These are phyloP conservation scores for Agarophyton chilense DNA, from an alignment of 23 red algal species.

Conservation along the genomic window DNA sequence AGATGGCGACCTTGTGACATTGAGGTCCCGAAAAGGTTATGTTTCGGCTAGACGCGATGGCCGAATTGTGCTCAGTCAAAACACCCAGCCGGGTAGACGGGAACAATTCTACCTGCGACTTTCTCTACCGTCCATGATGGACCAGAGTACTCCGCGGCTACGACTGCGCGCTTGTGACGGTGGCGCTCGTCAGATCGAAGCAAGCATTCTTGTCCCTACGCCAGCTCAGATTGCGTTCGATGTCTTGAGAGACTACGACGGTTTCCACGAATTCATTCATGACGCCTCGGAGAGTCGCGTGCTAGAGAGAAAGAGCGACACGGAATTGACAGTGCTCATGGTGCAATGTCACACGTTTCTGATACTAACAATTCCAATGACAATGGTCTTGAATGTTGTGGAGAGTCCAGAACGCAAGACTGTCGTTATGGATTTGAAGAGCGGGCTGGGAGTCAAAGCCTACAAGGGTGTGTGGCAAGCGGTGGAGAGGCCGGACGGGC, in stretches of 20 bases:
- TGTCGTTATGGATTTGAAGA: constrained; percentile 58
- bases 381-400: constrained; percentile 45
- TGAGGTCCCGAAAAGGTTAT: constrained; percentile 54
- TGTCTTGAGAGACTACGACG: constrained; percentile 67
- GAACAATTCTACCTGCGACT: constrained; percentile 59
- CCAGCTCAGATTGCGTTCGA: constrained; percentile 30
- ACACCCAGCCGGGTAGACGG: constrained; percentile 33
- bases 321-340: constrained; percentile 60
- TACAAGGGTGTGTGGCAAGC: constrained; percentile 71
- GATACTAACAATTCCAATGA: constrained; percentile 64
- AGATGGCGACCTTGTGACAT: constrained; percentile 42
- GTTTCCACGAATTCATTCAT: constrained; percentile 47
- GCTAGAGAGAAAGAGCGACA: constrained; percentile 33
- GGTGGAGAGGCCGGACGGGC: constrained; percentile 32
- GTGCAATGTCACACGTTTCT: constrained; percentile 68
- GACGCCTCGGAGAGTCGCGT: constrained; percentile 55
- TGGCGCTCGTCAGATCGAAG: constrained; percentile 53
- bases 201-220: constrained; percentile 36
- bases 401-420: constrained; percentile 37
- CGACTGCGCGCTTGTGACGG: constrained; percentile 26
- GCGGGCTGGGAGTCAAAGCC: constrained; percentile 48
- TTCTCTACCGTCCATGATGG: constrained; percentile 67
- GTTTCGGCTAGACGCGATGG: constrained; percentile 44
- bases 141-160: constrained; percentile 39
- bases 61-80: constrained; percentile 30